Evolutionary conservation across 257 asterid species (phyloP).

Genomic region (Jacaranda copaia): DNA sequence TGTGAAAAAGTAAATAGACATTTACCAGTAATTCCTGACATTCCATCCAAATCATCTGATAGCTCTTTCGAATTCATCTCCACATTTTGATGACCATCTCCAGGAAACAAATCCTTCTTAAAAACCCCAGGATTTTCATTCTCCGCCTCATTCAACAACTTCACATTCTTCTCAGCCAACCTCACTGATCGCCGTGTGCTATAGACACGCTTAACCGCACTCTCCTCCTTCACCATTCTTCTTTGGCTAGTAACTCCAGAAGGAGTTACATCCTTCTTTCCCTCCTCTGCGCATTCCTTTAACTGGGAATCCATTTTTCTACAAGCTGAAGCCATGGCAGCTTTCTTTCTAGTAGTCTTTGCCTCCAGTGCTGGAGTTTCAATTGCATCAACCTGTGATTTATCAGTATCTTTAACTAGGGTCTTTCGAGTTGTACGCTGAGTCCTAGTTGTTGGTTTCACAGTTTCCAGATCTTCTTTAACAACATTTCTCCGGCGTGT

Average conservation of each 20-base stretch:
- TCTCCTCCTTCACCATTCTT: slow-evolving; percentile 47
- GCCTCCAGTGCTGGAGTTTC: slow-evolving; percentile 46
- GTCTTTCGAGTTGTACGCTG: slow-evolving; percentile 55
- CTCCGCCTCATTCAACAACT: slow-evolving; percentile 21
- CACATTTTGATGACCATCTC: slow-evolving; percentile 36
- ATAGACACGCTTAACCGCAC: slow-evolving; percentile 38
- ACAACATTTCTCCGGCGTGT: slow-evolving; percentile 49
- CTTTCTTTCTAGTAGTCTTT: slow-evolving; percentile 52
- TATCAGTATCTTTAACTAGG: slow-evolving; percentile 31
- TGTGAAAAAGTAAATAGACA: background rate
- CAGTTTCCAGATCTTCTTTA: slow-evolving; percentile 45
- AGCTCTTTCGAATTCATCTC: slow-evolving; percentile 31
- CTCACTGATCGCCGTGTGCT: slow-evolving; percentile 73
- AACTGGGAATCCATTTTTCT: slow-evolving; percentile 59
- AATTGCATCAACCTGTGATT: slow-evolving; percentile 31
- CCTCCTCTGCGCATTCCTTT: slow-evolving; percentile 56
- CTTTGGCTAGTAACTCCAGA: slow-evolving; percentile 50
- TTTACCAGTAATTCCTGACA: slow-evolving; percentile 50
- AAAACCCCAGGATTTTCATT: slow-evolving; percentile 25
- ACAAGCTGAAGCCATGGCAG: slow-evolving; percentile 45
- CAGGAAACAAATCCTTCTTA: slow-evolving; percentile 41
- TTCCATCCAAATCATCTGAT: slow-evolving; percentile 39
- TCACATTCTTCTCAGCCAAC: slow-evolving; percentile 58
- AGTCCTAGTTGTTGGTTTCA: slow-evolving; percentile 48
- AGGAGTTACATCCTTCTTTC: slow-evolving; percentile 42